Base-by-base conservation (phyloP, 1,139 yeast genomes). In the Saccharomycopsis phalli region DNA sequence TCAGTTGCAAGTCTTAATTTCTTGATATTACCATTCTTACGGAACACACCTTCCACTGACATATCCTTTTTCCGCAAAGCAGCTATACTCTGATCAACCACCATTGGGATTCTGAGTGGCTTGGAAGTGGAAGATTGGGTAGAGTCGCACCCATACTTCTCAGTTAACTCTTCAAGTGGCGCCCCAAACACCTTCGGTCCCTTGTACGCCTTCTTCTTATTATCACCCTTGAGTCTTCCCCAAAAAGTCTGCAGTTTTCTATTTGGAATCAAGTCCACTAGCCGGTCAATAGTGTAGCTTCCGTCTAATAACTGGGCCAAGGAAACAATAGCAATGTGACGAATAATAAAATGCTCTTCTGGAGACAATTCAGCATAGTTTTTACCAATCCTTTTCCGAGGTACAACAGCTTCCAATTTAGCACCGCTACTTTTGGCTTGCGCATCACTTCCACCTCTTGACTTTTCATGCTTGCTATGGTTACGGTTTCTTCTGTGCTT, bases 21-120 rank as follows among this genome's bases (percentile, higher is more conserved):
- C 52, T 88, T 78, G 53, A 93, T 91, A 55, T 93, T 93, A 55
- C 99, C 99, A 57, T 93, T 93, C 56, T 88, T 82, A 53, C 99
- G 73, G 67, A 93, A 93, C 7, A 93, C 82, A 45, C 98, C 98
- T 60, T 91, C 98, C 17, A 87, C 91, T 3, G 96, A 83, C 84
- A 93, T 80, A 62, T 91, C 97, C 67, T 84, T 86, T 45, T 83
- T 94, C 45, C 84, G 74, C 65, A 93, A 74, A 1, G 94, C 84
- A 37, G 75, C 74, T 35, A 93, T 74, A 14, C 88, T 66, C 53
- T 91, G 97, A 54, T 91, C 97, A 40, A 93, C 69, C 34, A 93
- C 69, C 39, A 84, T 73, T 0, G 99, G 99, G 34, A 93, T 82
- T 32, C 80, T 69, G 35, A 91, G 69, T 52, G 77, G 78, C 0